Evolutionary conservation across 2,329 filamentous ascomycete genomes (phyloP).

Genomic region (Geosmithia flava): DNA sequence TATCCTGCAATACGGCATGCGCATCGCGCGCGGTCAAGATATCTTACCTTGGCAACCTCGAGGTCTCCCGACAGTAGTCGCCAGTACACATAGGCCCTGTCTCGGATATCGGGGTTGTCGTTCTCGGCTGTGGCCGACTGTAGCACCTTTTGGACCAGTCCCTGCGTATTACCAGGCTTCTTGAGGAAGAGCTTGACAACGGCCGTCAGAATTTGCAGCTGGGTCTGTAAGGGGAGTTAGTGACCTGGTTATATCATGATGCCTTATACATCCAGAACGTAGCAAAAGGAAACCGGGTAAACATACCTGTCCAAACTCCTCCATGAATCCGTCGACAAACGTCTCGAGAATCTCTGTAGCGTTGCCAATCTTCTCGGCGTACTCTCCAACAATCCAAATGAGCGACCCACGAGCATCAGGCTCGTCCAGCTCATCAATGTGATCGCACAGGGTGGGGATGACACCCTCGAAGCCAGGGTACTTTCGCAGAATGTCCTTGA

Average conservation of each 20-base stretch:
- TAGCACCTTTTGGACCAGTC: conserved; percentile 85
- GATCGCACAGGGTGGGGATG: conserved; percentile 89
- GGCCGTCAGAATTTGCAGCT: conserved; percentile 92
- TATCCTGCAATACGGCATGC: not conserved
- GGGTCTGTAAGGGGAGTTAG: conserved; percentile 48
- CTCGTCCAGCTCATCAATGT: conserved; percentile 94
- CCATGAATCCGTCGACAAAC: conserved; percentile 89
- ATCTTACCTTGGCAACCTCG: conserved; percentile 67
- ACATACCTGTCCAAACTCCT: conserved; percentile 85
- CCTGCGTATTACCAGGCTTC: conserved; percentile 84
- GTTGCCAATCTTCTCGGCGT: conserved; percentile 98
- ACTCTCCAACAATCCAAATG: conserved; percentile 99
- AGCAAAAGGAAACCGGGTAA: not conserved
- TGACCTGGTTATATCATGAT: not conserved
- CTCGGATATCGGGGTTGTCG: conserved; percentile 94
- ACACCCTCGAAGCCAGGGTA: conserved; percentile 98
- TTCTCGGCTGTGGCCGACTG: conserved; percentile 88
- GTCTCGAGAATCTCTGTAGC: conserved; percentile 86
- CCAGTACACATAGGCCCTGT: conserved; percentile 98
- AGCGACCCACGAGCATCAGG: conserved; percentile 79
- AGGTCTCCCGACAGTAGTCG: conserved; percentile 86
- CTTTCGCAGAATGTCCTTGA: conserved; percentile 96
- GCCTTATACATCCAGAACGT: not conserved
- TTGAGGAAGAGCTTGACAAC: conserved; percentile 97
- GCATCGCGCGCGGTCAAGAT: not conserved